Evolutionary conservation across 2,329 filamentous ascomycete genomes (phyloP).

Genomic region (Phaeosphaeriaceae sp.): DNA sequence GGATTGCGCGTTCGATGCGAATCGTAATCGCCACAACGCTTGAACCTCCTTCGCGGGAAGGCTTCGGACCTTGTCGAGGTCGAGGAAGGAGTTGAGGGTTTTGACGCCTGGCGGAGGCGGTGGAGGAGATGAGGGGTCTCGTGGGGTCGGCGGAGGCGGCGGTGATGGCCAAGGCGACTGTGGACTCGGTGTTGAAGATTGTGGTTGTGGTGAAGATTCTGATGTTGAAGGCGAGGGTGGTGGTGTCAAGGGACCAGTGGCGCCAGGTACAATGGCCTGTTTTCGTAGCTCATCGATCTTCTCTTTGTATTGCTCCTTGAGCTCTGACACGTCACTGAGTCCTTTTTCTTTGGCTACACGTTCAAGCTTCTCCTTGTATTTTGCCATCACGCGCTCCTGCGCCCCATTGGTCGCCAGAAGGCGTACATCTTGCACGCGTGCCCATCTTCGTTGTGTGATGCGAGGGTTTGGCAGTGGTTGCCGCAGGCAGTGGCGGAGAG

Average conservation of each 20-base stretch:
- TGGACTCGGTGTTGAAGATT: conserved; percentile 15
- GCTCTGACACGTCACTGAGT: conserved; percentile 71
- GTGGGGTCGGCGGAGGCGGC: conserved; percentile 37
- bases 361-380: conserved; percentile 85
- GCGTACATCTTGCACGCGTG: conserved; percentile 89
- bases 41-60: conserved; percentile 85
- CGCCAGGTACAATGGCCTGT: conserved; percentile 65
- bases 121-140: conserved; percentile 15
- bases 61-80: conserved; percentile 76
- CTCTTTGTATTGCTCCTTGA: conserved; percentile 84
- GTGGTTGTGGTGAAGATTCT: conserved; percentile 10
- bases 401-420: conserved; percentile 82
- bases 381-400: conserved; percentile 74
- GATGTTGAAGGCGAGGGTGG: conserved; percentile 16
- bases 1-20: conserved; percentile 73
- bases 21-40: conserved; percentile 86
- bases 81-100: conserved; percentile 72
- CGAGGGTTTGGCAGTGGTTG: conserved; percentile 39
- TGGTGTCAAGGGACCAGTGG: conserved; percentile 54
- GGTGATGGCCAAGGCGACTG: conserved; percentile 35
- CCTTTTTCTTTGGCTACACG: conserved; percentile 79
- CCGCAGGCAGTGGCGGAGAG: conserved; percentile 40
- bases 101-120: conserved; percentile 61
- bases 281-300: conserved; percentile 78
- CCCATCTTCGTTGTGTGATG: conserved; percentile 76